phyloP scores from a whole-genome alignment of 345 rosid species.

The Moringa oleifera region DNA sequence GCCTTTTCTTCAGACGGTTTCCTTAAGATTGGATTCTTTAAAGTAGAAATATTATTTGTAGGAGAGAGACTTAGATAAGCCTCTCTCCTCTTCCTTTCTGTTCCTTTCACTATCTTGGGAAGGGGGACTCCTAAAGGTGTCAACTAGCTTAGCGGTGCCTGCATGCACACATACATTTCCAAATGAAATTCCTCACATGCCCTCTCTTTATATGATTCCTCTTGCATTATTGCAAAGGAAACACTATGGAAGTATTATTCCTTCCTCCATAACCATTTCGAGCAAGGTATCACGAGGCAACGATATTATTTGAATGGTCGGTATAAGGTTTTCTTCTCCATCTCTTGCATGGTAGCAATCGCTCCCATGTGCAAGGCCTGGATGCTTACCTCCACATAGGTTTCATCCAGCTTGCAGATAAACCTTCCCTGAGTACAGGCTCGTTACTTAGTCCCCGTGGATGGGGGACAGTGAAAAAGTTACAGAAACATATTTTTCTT shows the following conservation, averaged over 20 bases:
- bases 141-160: not conserved
- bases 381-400: constrained; percentile 4
- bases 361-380: not conserved
- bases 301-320: constrained; percentile 25
- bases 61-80: constrained; percentile 27
- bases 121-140: constrained; percentile 7
- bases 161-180: constrained; percentile 23
- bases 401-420: constrained; percentile 26
- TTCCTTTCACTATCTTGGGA: constrained; percentile 18
- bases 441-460: constrained; percentile 30
- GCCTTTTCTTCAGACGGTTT: constrained; percentile 11
- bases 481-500: constrained; percentile 14
- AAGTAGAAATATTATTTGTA: constrained; percentile 21
- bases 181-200: constrained; percentile 17
- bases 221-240: constrained; percentile 46
- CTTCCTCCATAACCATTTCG: constrained; percentile 21
- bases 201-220: constrained; percentile 41
- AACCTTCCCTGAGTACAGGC: constrained; percentile 41
- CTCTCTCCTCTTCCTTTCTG: constrained; percentile 3
- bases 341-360: too few relatives aligned
- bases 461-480: constrained; percentile 35
- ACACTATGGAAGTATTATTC: constrained; percentile 35
- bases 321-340: not conserved
- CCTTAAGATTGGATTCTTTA: constrained; percentile 23
- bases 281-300: constrained; percentile 27